A percentile compares a stretch with the other conserved stretches of the same genome.
These are phyloP conservation scores for Zasmidium cellare DNA, from an alignment of 2,329 filamentous ascomycete species.

Conservation along the genomic window DNA sequence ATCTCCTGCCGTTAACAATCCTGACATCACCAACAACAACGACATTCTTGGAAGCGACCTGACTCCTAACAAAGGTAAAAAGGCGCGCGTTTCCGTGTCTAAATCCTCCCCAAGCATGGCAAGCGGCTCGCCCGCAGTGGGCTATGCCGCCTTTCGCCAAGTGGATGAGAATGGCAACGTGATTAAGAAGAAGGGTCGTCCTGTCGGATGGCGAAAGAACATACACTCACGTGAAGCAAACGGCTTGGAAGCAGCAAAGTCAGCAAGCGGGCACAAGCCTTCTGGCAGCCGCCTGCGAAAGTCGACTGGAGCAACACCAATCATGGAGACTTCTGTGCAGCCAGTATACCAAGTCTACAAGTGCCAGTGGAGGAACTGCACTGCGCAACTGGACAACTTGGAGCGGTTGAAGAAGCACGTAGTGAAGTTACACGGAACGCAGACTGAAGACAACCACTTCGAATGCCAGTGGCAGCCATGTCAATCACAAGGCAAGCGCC, in stretches of 20 bases:
- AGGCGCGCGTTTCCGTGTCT: background rate
- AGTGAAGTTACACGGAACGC: conserved; percentile 53
- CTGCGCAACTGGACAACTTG: conserved; percentile 61
- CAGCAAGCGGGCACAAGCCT: conserved; percentile 9
- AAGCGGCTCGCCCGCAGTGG: conserved; percentile 24
- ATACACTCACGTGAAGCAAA: conserved; percentile 42
- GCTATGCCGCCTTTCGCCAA: conserved; percentile 46
- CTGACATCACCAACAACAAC: background rate
- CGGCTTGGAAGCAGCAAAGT: conserved; percentile 27
- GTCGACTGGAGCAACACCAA: conserved; percentile 7
- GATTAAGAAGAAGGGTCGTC: conserved; percentile 48
- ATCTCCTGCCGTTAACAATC: background rate
- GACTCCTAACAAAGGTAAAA: background rate
- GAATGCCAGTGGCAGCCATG: conserved; percentile 51
- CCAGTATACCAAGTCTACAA: conserved; percentile 50
- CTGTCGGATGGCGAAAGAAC: conserved; percentile 51
- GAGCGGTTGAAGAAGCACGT: conserved; percentile 61
- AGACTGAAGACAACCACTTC: conserved; percentile 36
- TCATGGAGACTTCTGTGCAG: conserved; percentile 15
- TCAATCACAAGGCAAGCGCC: conserved; percentile 22
- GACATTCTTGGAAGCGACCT: background rate
- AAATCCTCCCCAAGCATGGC: conserved; percentile 1
- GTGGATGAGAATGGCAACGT: conserved; percentile 34
- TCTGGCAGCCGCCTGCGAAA: conserved; percentile 17
- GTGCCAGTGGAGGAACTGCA: conserved; percentile 60